Evolutionary conservation across 2,329 filamentous ascomycete species (phyloP).

Genomic region (Blastomyces parvus): DNA sequence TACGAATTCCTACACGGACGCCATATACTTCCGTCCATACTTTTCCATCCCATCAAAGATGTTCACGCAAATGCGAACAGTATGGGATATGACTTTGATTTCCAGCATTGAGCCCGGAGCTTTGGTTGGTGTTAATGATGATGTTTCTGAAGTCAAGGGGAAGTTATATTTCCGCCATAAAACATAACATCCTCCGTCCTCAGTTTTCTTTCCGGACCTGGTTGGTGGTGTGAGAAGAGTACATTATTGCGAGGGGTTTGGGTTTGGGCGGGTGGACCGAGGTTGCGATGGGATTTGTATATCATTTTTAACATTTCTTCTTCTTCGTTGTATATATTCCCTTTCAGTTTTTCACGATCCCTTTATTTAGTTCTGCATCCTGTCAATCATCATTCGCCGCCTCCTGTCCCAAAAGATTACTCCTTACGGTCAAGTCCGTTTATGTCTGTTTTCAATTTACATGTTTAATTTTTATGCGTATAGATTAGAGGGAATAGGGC

Average conservation of each 20-base stretch:
- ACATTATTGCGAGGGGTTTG: background rate
- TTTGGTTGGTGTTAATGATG: background rate
- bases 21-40: conserved; percentile 23
- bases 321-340: background rate
- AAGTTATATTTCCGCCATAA: no score
- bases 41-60: conserved; percentile 27
- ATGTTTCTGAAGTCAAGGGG: background rate
- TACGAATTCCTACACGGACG: conserved; percentile 19
- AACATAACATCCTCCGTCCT: no score
- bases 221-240: no score
- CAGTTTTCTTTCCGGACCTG: no score
- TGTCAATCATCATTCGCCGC: no score
- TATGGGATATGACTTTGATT: conserved; percentile 14
- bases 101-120: background rate
- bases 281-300: background rate
- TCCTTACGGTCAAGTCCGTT: background rate
- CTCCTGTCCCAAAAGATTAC: no score
- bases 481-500: background rate
- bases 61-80: conserved; percentile 17
- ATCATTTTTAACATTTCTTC: no score
- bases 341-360: no score
- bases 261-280: no score
- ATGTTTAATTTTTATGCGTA: background rate
- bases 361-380: no score
- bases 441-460: background rate